A percentile compares a stretch with the other conserved stretches of the same genome.
These are phyloP conservation scores for Barnettozyma populi DNA, from an alignment of 805 yeast species.

Conservation along the genomic window DNA sequence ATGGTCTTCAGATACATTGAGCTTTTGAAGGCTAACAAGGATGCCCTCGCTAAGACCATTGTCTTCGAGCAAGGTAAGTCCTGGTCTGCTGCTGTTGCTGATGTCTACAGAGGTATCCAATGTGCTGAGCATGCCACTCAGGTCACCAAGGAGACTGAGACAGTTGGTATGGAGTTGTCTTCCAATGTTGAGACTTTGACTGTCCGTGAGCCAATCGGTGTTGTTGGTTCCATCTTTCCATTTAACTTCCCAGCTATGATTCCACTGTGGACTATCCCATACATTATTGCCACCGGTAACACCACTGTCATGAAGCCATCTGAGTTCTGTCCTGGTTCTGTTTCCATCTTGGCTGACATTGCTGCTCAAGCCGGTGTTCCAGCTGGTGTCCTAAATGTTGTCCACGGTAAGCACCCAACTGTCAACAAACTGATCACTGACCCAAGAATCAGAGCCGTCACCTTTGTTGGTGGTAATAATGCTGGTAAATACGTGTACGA, in stretches of 20 bases:
- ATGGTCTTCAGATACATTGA: constrained; percentile 65
- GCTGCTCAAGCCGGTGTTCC: constrained; percentile 73
- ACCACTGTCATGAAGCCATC: constrained; percentile 65
- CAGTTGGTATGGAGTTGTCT: constrained; percentile 60
- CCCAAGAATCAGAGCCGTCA: constrained; percentile 69
- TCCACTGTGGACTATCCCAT: constrained; percentile 52
- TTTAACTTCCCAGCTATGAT: constrained; percentile 86
- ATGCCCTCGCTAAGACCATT: constrained; percentile 56
- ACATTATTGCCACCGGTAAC: constrained; percentile 65
- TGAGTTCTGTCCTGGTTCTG: constrained; percentile 80
- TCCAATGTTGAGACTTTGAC: constrained; percentile 71
- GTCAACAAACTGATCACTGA: constrained; percentile 67
- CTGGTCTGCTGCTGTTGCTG: constrained; percentile 68
- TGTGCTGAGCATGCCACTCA: constrained; percentile 76
- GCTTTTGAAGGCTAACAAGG: constrained; percentile 60
- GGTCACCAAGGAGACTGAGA: constrained; percentile 59
- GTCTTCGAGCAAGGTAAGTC: constrained; percentile 76
- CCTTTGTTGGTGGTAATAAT: constrained; percentile 74
- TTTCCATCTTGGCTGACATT: constrained; percentile 66
- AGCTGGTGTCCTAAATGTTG: constrained; percentile 63
- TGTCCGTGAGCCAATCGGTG: constrained; percentile 68
- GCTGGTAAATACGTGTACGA: constrained; percentile 72
- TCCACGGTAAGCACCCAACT: constrained; percentile 69
- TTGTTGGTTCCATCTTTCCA: constrained; percentile 72
- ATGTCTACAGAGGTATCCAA: constrained; percentile 72